These are phyloP conservation scores for Tolypocladium sp. DNA, from an alignment of 2,329 filamentous ascomycete species.

Conservation along the genomic window DNA sequence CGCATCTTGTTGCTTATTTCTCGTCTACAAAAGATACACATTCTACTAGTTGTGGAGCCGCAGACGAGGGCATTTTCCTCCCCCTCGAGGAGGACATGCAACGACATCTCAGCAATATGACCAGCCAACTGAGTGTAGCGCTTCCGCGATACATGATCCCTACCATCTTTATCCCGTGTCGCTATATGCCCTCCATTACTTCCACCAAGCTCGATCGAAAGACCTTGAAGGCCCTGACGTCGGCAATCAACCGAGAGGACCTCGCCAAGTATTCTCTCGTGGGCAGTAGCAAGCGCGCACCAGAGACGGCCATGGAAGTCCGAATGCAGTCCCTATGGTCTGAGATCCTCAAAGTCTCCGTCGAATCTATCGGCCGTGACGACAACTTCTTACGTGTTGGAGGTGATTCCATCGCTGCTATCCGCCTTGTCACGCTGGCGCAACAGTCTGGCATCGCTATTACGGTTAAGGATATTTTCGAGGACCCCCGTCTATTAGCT, in stretches of 20 bases:
- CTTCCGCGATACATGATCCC: conserved; percentile 2
- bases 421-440: neutral
- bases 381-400: neutral
- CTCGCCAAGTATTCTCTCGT: neutral
- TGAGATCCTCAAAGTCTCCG: conserved; percentile 1
- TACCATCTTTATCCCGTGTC: neutral
- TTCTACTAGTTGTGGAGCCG: fast-evolving
- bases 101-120: neutral
- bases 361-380: neutral
- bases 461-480: no score
- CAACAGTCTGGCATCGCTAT: neutral
- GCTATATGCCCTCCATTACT: conserved; percentile 7
- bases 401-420: conserved; percentile 10
- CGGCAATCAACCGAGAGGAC: neutral
- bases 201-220: conserved; percentile 9
- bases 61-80: neutral
- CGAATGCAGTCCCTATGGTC: neutral
- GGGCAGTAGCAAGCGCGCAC: neutral
- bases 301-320: neutral
- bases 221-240: neutral
- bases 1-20: neutral
- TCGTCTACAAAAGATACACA: neutral
- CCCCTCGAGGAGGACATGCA: neutral
- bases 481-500: no score
- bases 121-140: neutral